Evolutionary conservation across 441 rosid genomes (phyloP).

Genomic region (Euphorbia corollata): DNA sequence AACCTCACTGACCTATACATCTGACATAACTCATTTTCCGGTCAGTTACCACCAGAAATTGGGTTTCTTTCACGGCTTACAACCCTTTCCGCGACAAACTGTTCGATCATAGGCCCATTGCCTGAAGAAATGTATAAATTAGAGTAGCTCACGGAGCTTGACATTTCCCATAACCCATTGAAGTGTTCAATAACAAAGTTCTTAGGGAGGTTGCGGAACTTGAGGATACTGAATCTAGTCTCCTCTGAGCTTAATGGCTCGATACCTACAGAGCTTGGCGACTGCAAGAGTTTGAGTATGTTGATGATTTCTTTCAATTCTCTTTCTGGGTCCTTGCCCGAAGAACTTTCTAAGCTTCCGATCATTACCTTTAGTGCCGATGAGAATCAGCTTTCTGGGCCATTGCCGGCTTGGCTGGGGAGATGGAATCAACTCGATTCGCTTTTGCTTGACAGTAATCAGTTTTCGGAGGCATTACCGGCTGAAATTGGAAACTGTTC

Average conservation of each 20-base stretch:
- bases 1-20: constrained; percentile 65
- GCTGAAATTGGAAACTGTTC: constrained; percentile 58
- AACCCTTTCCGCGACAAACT: constrained; percentile 39
- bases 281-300: constrained; percentile 51
- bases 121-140: constrained; percentile 51
- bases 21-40: constrained; percentile 57
- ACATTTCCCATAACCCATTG: constrained; percentile 79
- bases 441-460: constrained; percentile 52
- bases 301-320: constrained; percentile 65
- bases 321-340: constrained; percentile 60
- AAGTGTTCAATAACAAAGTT: constrained; percentile 56
- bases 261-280: constrained; percentile 68
- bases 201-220: constrained; percentile 46
- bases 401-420: constrained; percentile 71
- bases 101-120: constrained; percentile 59
- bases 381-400: constrained; percentile 65
- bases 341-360: constrained; percentile 55
- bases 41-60: constrained; percentile 58
- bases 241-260: constrained; percentile 59
- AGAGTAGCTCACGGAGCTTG: constrained; percentile 41
- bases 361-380: constrained; percentile 64
- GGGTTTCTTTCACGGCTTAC: constrained; percentile 50
- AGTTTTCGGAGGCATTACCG: constrained; percentile 51
- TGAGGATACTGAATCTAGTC: constrained; percentile 49
- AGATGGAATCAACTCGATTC: constrained; percentile 57